phyloP scores from a whole-genome alignment of 805 yeast species.

The Ogataea pini region DNA sequence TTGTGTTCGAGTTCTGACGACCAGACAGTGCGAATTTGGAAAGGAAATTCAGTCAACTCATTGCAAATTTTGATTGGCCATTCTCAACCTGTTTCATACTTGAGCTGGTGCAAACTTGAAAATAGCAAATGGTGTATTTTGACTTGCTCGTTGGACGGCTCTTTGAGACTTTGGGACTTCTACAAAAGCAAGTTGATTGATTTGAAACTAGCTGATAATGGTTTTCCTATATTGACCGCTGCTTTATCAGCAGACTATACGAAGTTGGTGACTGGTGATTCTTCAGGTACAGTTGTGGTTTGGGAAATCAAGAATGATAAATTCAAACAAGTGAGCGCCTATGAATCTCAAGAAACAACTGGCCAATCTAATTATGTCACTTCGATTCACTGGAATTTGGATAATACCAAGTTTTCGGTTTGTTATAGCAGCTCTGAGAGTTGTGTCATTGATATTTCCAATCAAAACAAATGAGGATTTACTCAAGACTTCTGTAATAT shows the following conservation, averaged over 20 bases:
- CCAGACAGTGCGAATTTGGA: constrained; percentile 72
- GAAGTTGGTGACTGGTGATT: constrained; percentile 63
- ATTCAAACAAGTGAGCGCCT: constrained; percentile 22
- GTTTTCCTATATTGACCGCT: constrained; percentile 57
- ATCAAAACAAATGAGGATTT: background rate
- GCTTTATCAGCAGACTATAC: constrained; percentile 50
- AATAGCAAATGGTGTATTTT: constrained; percentile 36
- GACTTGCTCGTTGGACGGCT: constrained; percentile 70
- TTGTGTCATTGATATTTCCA: constrained; percentile 23
- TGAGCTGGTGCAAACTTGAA: constrained; percentile 53
- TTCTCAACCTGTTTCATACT: constrained; percentile 54
- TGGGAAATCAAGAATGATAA: constrained; percentile 42
- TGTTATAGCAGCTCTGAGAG: constrained; percentile 31
- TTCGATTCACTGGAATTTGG: constrained; percentile 29
- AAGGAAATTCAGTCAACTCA: constrained; percentile 57
- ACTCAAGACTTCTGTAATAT: constrained; percentile 5
- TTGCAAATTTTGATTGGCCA: constrained; percentile 53
- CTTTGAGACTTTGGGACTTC: constrained; percentile 67
- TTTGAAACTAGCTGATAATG: constrained; percentile 41
- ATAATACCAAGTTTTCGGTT: constrained; percentile 27
- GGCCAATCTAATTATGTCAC: constrained; percentile 21
- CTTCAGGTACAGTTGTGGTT: constrained; percentile 57
- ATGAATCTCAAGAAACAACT: constrained; percentile 26
- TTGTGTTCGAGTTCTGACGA: constrained; percentile 82
- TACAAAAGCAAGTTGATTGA: constrained; percentile 41